Conservation (phyloP, 2,329 filamentous ascomycete genomes). For the Pseudogymnoascus sp. region DNA sequence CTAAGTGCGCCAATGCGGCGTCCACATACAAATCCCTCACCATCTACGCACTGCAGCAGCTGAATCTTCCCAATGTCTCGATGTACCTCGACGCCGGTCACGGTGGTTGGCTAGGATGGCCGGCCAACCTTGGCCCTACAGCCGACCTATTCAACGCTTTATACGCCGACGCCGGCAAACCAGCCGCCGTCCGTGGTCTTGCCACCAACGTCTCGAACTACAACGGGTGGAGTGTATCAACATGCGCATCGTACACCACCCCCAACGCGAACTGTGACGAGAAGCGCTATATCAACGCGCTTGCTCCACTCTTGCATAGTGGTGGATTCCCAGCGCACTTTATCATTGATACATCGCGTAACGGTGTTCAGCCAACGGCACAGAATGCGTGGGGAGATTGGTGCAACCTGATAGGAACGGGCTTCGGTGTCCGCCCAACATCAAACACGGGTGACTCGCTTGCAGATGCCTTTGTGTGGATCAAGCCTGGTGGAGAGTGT, state of each 20-base stretch:
- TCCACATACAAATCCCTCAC: constrained; percentile 46
- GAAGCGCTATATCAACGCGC: constrained; percentile 40
- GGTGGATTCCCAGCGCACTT: constrained; percentile 45
- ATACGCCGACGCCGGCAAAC: constrained; percentile 38
- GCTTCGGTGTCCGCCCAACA: constrained; percentile 56
- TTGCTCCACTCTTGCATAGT: constrained; percentile 38
- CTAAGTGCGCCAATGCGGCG: constrained; percentile 45
- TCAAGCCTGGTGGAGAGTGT: constrained; percentile 55
- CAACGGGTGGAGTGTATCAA: constrained; percentile 41
- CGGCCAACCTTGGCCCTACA: constrained; percentile 46
- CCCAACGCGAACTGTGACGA: constrained; percentile 45
- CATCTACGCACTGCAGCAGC: constrained; percentile 44
- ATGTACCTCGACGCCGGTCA: constrained; percentile 58
- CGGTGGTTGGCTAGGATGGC: constrained; percentile 56
- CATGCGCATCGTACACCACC: constrained; percentile 32
- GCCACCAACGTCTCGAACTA: constrained; percentile 52
- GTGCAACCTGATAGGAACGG: constrained; percentile 57
- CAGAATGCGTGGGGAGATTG: constrained; percentile 54
- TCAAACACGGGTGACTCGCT: constrained; percentile 50
- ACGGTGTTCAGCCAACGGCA: constrained; percentile 50
- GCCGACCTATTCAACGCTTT: constrained; percentile 39
- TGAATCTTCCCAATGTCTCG: constrained; percentile 52
- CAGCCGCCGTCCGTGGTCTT: constrained; percentile 40
- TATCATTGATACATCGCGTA: constrained; percentile 50
- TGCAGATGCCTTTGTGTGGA: constrained; percentile 60